A percentile compares a stretch with the other conserved stretches of the same genome.
These are phyloP conservation scores for Gnaphalium uliginosum DNA, from an alignment of 129 eudicot species.

Conservation along the genomic window DNA sequence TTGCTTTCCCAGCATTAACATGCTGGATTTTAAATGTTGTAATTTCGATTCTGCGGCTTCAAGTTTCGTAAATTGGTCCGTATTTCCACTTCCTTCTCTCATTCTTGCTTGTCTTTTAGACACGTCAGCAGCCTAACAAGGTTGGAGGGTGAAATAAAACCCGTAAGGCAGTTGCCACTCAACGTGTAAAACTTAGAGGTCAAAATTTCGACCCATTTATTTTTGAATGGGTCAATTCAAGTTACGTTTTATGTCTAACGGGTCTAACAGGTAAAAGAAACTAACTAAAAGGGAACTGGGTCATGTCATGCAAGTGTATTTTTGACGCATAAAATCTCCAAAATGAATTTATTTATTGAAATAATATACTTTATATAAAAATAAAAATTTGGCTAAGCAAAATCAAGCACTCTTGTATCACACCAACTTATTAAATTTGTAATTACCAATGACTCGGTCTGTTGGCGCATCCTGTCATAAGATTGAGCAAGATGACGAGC, in stretches of 20 bases:
- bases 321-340: neutral
- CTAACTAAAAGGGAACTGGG: neutral
- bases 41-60: slow-evolving; percentile 81
- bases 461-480: slow-evolving; percentile 85
- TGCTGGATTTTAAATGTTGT: slow-evolving; percentile 73
- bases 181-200: neutral
- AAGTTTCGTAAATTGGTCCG: slow-evolving; percentile 57
- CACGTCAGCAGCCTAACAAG: slow-evolving; percentile 80
- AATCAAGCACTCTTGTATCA: neutral
- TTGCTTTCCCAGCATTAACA: slow-evolving; percentile 75
- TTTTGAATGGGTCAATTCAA: neutral
- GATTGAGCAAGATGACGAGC: slow-evolving; percentile 97
- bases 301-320: neutral
- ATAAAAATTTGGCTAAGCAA: neutral
- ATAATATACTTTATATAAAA: no score
- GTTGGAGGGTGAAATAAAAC: slow-evolving; percentile 22
- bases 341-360: no score
- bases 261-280: neutral
- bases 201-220: neutral
- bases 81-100: slow-evolving; percentile 64
- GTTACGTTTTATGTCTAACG: neutral
- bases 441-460: slow-evolving; percentile 90
- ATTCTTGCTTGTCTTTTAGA: slow-evolving; percentile 78
- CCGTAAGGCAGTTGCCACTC: neutral
- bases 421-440: neutral